Percentiles rank a stretch among this genome's conserved stretches.
Evolutionary conservation across 108 stramenopile species (phyloP).

Genomic region (Bacterosira constricta): DNA sequence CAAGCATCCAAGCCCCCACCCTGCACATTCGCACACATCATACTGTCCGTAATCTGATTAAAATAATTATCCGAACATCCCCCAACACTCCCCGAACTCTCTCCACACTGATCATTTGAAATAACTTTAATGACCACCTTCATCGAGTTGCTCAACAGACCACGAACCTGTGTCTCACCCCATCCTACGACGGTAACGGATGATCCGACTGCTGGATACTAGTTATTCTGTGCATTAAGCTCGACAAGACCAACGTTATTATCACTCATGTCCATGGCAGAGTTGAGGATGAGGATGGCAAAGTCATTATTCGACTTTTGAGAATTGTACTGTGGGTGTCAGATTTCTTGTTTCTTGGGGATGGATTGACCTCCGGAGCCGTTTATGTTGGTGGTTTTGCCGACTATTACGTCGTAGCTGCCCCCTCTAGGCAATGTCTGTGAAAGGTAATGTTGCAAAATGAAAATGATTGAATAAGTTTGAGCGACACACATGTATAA

Average conservation of each 20-base stretch:
- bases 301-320: conserved; percentile 23
- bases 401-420: conserved; percentile 14
- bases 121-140: conserved; percentile 44
- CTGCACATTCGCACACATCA: conserved; percentile 42
- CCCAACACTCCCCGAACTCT: conserved; percentile 1
- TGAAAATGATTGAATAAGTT: not conserved
- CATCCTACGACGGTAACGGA: conserved; percentile 40
- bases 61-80: conserved; percentile 23
- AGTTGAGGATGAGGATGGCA: conserved; percentile 10
- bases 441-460: not conserved
- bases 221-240: conserved; percentile 10
- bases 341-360: not conserved
- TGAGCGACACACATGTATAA: not conserved
- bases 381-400: conserved; percentile 13
- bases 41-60: conserved; percentile 31
- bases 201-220: not conserved
- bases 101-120: conserved; percentile 30
- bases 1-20: conserved; percentile 35
- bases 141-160: conserved; percentile 16
- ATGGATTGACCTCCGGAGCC: conserved; percentile 10
- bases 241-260: conserved; percentile 5
- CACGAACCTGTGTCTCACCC: conserved; percentile 33
- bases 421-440: conserved; percentile 23
- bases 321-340: conserved; percentile 23
- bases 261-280: no score